A percentile compares a stretch with the other conserved stretches of the same genome.
These are phyloP conservation scores for Flaveria trinervia DNA, from an alignment of 129 eudicot species.

Conservation along the genomic window DNA sequence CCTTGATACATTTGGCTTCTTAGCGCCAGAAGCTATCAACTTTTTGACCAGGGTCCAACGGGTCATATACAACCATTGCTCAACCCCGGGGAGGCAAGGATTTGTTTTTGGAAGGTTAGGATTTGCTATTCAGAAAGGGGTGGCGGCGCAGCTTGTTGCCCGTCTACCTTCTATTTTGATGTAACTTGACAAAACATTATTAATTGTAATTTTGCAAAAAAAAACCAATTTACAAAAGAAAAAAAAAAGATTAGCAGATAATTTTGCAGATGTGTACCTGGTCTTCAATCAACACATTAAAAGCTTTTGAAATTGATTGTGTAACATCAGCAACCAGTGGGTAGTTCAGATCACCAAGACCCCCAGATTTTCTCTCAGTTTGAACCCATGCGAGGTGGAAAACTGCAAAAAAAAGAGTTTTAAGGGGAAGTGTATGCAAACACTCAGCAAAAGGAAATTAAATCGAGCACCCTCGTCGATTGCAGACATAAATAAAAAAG, in stretches of 20 bases:
- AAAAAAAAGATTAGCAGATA: not conserved
- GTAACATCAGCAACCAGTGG: constrained; percentile 93
- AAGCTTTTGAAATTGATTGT: constrained; percentile 78
- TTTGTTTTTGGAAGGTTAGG: too few species aligned
- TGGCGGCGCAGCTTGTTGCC: too few species aligned
- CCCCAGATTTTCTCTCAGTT: constrained; percentile 95
- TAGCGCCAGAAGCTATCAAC: too few species aligned
- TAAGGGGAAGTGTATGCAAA: not conserved
- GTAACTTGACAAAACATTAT: too few species aligned
- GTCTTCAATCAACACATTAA: constrained; percentile 77
- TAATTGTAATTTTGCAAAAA: too few species aligned
- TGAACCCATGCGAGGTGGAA: constrained; percentile 99
- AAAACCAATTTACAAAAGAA: too few species aligned
- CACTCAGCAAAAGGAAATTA: not conserved
- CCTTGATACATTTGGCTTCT: too few species aligned
- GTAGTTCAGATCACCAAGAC: constrained; percentile 85
- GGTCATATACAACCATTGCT: too few species aligned
- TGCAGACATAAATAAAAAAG: not conserved
- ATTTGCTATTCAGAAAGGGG: too few species aligned
- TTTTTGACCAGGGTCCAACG: too few species aligned
- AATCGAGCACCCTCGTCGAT: not conserved
- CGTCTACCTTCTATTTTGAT: too few species aligned
- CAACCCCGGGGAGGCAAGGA: too few species aligned
- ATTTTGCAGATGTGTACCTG: constrained; percentile 51
- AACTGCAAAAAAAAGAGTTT: constrained; percentile 42